A percentile compares a stretch with the other conserved stretches of the same genome.
These are phyloP conservation scores for Blastomyces gilchristii DNA, from an alignment of 2,329 filamentous ascomycete genomes.

Conservation along the genomic window DNA sequence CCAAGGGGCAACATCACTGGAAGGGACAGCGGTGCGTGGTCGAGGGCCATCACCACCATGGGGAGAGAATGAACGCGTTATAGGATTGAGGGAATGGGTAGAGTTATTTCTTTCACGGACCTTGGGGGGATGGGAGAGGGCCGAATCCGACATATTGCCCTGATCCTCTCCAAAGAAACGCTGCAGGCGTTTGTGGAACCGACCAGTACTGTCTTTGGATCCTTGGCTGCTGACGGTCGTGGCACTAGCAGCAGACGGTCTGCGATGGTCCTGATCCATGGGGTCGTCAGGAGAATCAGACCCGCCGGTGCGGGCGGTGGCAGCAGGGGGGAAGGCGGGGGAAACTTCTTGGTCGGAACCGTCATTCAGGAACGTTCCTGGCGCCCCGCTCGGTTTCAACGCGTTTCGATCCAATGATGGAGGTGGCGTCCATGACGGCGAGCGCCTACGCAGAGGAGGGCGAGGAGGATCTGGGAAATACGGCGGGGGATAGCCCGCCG, in stretches of 20 bases:
- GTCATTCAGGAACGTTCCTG: constrained; percentile 31
- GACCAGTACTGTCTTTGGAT: constrained; percentile 62
- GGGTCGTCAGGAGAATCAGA: constrained; percentile 56
- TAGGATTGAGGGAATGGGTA: constrained; percentile 53
- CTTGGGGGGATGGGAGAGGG: constrained; percentile 38
- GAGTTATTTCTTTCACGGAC: constrained; percentile 74
- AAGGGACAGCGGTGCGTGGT: constrained; percentile 74
- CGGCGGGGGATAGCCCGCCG: constrained; percentile 19
- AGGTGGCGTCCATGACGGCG: constrained; percentile 3
- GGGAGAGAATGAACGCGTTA: constrained; percentile 56
- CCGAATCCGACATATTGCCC: constrained; percentile 45
- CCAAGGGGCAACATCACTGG: constrained; percentile 95
- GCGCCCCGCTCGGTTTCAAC: constrained; percentile 20
- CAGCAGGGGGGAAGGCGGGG: constrained; percentile 54
- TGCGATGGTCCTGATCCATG: constrained; percentile 56
- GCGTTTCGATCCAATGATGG: constrained; percentile 21
- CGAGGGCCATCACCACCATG: constrained; percentile 48
- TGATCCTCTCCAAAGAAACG: constrained; percentile 91
- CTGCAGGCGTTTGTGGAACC: constrained; percentile 69
- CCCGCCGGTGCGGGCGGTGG: constrained; percentile 41
- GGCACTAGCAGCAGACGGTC: constrained; percentile 80
- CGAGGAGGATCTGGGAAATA: background rate
- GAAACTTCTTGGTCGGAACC: constrained; percentile 31
- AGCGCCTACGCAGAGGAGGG: background rate
- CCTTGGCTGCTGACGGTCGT: constrained; percentile 78